Evolutionary conservation across 2,329 filamentous ascomycete genomes (phyloP), one percentile per base, ranked within the genome.

Genomic region (Hymenoscyphus albidus): DNA sequence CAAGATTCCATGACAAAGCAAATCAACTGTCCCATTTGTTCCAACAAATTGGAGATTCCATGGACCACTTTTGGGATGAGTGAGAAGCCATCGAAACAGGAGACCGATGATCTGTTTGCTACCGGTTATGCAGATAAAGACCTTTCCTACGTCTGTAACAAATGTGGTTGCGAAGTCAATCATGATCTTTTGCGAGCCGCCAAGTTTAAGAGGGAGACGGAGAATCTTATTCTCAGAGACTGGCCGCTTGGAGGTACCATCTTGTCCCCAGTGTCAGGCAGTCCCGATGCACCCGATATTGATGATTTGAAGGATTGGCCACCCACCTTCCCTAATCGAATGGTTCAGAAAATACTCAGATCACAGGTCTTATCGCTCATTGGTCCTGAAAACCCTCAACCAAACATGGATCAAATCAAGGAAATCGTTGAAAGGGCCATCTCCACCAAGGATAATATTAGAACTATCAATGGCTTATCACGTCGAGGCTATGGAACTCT

Each of bases 191-290:
- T 93, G 1, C 81, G 83, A n/a, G 81, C 87, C 1, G 79, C 76
- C 55, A 89, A 87, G 68, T 91, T 92, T 70, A 77, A 80, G 58
- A 76, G 74, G 14, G 88, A 93, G 70, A 75, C 83, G 5, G 73
- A 80, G 31, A 71, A 72, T 0, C 78, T 91, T 0, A 69, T 85
- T 3, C 65, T 75, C 2, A 69, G 80, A 3, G 70, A 79, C 14
- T 72, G 77, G 1, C 86, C 89, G 0, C 85, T 93, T 80, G 86
- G 88, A 0, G 89, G 90, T 1, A 92, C 89, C 0, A 74, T 92
- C 4, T 79, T 92, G 7, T 79, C 85, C 9, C 73, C 81, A 0
- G 74, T 76, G 1, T 79, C 71, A 0, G 90, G 89, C 0, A 75
- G 78, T 16, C 84, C 86, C 0, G 73, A 78, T 38, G 60, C 68